phyloP scores from a whole-genome alignment of 768 basidiomycete species.

The Omphalotus guepiniiformis region DNA sequence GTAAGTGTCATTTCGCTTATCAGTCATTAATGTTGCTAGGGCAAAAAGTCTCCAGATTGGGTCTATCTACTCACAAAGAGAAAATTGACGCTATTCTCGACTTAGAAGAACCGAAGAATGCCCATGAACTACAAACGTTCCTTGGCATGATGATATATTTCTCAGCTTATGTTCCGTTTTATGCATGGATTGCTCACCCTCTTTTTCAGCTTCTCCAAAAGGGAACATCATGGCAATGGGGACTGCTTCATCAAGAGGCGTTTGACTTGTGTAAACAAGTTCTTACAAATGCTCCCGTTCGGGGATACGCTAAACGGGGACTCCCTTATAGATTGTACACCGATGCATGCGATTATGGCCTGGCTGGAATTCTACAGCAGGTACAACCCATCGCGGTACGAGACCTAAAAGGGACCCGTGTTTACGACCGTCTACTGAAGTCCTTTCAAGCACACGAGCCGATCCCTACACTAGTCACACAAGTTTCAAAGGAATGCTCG shows the following conservation, averaged over 20 bases:
- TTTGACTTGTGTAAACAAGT: neutral
- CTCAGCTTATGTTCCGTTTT: conserved; percentile 17
- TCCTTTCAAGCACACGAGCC: neutral
- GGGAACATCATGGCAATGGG: neutral
- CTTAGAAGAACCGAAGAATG: conserved; percentile 11
- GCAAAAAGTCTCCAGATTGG: conserved; percentile 12
- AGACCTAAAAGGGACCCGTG: neutral
- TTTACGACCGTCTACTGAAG: neutral
- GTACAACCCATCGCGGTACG: neutral
- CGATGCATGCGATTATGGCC: neutral
- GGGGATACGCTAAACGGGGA: neutral
- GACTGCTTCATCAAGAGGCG: neutral
- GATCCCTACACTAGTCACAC: neutral
- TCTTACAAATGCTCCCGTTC: neutral
- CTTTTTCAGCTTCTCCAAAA: neutral
- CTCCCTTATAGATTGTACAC: neutral
- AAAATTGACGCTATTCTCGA: conserved; percentile 18
- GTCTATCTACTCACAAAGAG: conserved; percentile 15
- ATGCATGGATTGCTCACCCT: no score
- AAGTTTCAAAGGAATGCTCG: neutral
- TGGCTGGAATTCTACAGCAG: neutral
- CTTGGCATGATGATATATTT: conserved; percentile 18
- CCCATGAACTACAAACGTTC: conserved; percentile 16
- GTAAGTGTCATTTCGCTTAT: conserved; percentile 22
- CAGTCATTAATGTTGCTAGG: conserved; percentile 15